phyloP scores from a whole-genome alignment of 2,329 filamentous ascomycete species.

The Venturia asperata region DNA sequence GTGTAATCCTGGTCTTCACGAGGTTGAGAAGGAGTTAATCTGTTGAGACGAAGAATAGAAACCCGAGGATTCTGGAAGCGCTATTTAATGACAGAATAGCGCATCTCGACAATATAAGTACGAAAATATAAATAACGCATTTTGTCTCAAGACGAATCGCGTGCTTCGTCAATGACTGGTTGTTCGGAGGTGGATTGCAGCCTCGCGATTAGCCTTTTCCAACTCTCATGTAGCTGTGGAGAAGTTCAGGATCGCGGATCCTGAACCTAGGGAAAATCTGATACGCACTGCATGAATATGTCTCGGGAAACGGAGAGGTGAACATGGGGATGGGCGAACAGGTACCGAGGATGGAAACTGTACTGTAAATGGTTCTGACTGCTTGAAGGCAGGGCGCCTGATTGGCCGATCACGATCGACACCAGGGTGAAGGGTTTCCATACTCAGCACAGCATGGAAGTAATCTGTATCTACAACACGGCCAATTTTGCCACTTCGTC shows the following conservation, averaged over 20 bases:
- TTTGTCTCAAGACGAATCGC: too few relatives aligned
- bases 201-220: neutral
- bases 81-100: neutral
- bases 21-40: too few relatives aligned
- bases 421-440: too few relatives aligned
- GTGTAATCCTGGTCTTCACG: too few relatives aligned
- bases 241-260: neutral
- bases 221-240: neutral
- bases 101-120: too few relatives aligned
- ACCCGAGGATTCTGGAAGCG: neutral
- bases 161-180: too few relatives aligned
- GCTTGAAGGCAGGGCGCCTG: too few relatives aligned
- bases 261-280: neutral
- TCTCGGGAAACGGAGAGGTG: neutral
- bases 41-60: neutral
- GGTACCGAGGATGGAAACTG: neutral
- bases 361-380: too few relatives aligned
- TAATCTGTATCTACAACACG: neutral
- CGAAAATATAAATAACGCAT: too few relatives aligned
- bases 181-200: neutral
- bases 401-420: too few relatives aligned
- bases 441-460: neutral
- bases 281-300: neutral
- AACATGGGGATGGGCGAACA: neutral
- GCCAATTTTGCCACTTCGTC: neutral